Base-by-base conservation (phyloP, 768 basidiomycete genomes). In the Paxillus involutus region DNA sequence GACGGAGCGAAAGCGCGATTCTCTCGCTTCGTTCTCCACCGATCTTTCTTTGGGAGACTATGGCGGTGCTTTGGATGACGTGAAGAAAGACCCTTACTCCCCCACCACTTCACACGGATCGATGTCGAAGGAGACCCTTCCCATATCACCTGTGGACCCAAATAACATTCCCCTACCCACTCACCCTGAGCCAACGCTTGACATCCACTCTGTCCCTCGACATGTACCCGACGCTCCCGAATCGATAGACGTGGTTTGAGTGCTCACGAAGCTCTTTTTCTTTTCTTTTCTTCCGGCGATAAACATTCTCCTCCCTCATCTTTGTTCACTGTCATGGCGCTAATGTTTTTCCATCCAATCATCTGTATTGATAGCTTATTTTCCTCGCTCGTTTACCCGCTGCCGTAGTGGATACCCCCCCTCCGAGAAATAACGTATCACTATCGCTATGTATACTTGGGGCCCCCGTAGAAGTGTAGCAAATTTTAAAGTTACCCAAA, bases 1-100 rank as follows among this genome's bases (percentile, higher is more conserved):
- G 45, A 72, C 74, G 50, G 63, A 80, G 46, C 72, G 71, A 57
- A 80, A 77, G 59, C 78, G 74, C 49, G 78, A 78, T 53, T 81
- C 81, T 6, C 52, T 80, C 14, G 69, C 73, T 37, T 84, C 82
- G 0, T 73, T 79, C 64, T 76, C 77, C 7, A 70, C 70, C 30
- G 72, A 75, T 54, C 63, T 79, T 47, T 78, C 78, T 13, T 60
- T 76, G 62, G 68, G 57, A 7, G 79, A 77, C 39, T 74, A 70
- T n/a, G 72, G 72, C 14, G 72, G 73, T 12, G 60, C 68, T 40
- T 58, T 77, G 51, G 57, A 36, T 29, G 65, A 64, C 26, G 48
- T 59, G 48, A 67, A 71, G 45, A 59, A 60, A 42, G 24, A 13
- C 2, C 51, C 66, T 0, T 60, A 59, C 32, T 65, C 62, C 0